Evolutionary conservation across 495 filamentous ascomycete species (phyloP), one percentile per base, ranked within the genome.

Genomic region (Talaromyces trachyspermus): DNA sequence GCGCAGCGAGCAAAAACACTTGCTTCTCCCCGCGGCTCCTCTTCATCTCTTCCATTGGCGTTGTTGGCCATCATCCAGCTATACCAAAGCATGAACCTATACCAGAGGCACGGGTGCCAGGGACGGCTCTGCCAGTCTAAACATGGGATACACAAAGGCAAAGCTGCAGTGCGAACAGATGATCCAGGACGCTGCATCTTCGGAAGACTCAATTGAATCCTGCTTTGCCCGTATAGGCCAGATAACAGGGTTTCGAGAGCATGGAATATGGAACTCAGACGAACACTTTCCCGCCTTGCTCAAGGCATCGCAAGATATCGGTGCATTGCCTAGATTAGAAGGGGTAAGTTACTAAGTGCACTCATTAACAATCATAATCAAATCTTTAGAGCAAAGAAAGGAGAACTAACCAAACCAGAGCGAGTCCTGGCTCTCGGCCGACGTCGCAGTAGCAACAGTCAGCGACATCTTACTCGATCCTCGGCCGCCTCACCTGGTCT

Each of bases 281-380:
- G 70, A 71, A 48, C 67, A 72, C 49, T 51, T 73, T 29, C 60
- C 65, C 10, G 54, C 54, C 3, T 44, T 74, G n/a, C 36, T 72
- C 8, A 61, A 58, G 36, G 51, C 58, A 2, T 61, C 62, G 3
- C 57, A 68, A 36, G 54, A 40, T 2, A 55, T 69, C 20, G 62
- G 65, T 7, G 55, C 49, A 22, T 54, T 70, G 32, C 68, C 68
- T 2, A 43, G 56, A 12, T 32, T 72, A 3, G 35, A 63, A 18
- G 68, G 68, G 10, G 67, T 70, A 55, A 54, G 65, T 55, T 29
- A 29, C 43, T 25, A 5, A 30, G 6, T n/a, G n/a, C n/a, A n/a
- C n/a, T n/a, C n/a, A n/a, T n/a, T n/a, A n/a, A n/a, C n/a, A n/a
- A n/a, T n/a, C n/a, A n/a, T n/a, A n/a, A n/a, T n/a, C n/a, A n/a